Percentiles rank a stretch among this genome's conserved stretches.
phyloP scores from a whole-genome alignment of 352 stramenopile genomes.

The Globisporangium nunn region DNA sequence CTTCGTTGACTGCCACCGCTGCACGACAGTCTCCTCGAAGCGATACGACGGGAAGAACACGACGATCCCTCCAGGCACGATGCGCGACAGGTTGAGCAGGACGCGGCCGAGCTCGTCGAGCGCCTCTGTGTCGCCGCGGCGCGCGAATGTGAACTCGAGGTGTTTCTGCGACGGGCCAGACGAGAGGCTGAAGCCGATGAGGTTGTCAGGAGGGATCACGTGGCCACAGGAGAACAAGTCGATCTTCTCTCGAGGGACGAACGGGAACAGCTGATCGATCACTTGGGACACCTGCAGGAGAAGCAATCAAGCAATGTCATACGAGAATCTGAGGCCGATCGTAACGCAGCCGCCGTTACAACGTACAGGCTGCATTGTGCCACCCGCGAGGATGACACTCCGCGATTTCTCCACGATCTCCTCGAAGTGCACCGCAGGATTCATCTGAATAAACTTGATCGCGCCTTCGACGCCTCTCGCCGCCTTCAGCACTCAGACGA shows the following conservation, averaged over 20 bases:
- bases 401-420: conserved; percentile 92
- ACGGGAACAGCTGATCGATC: conserved; percentile 91
- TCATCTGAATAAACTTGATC: conserved; percentile 95
- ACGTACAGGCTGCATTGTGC: conserved; percentile 94
- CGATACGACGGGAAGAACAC: conserved; percentile 98
- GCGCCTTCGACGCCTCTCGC: conserved; percentile 38
- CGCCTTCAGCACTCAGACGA: conserved; percentile 18
- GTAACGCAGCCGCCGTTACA: not conserved
- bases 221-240: conserved; percentile 97
- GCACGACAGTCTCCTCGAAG: conserved; percentile 90
- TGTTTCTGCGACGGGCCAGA: conserved; percentile 79
- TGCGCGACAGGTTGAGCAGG: conserved; percentile 86
- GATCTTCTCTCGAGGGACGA: conserved; percentile 62
- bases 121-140: conserved; percentile 58
- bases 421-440: conserved; percentile 91
- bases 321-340: no score
- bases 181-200: conserved; percentile 73
- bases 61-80: conserved; percentile 93
- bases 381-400: conserved; percentile 95
- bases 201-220: conserved; percentile 93
- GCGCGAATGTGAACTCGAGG: conserved; percentile 93
- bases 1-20: conserved; percentile 79
- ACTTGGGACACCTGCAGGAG: conserved; percentile 83
- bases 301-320: not conserved
- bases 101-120: conserved; percentile 93